phyloP scores from a whole-genome alignment of 352 stramenopile species.

The Halophytophthora batemanensis region DNA sequence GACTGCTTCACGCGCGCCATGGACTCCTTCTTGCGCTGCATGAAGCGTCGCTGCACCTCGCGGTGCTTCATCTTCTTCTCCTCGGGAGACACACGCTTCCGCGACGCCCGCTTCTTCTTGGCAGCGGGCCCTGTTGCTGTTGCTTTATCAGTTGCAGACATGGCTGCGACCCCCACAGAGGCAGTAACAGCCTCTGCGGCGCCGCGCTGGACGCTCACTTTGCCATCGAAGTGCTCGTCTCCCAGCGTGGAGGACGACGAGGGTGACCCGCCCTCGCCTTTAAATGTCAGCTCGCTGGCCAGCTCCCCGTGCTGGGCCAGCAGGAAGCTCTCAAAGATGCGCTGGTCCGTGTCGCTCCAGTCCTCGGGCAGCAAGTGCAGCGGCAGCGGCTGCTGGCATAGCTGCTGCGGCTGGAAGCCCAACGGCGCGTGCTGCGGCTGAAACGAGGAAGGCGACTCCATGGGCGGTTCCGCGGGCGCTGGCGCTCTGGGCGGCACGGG shows the following conservation, averaged over 20 bases:
- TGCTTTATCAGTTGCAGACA: too few relatives aligned
- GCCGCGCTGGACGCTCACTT: constrained; percentile 5
- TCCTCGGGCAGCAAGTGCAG: constrained; percentile 27
- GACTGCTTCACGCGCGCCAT: constrained; percentile 32
- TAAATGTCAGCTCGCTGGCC: not conserved
- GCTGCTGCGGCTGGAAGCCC: constrained; percentile 20
- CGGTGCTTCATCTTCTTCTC: constrained; percentile 49
- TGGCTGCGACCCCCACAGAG: too few relatives aligned
- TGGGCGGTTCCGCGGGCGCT: too few relatives aligned
- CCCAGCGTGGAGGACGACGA: constrained; percentile 19
- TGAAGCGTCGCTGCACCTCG: constrained; percentile 49
- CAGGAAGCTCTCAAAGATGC: constrained; percentile 45
- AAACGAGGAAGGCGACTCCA: constrained; percentile 13
- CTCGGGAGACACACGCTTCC: constrained; percentile 28
- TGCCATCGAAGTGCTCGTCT: constrained; percentile 7
- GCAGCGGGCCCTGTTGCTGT: not conserved
- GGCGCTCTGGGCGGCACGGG: too few relatives aligned
- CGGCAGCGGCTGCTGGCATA: not conserved
- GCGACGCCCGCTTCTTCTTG: constrained; percentile 22
- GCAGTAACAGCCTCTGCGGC: not conserved
- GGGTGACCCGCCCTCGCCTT: constrained; percentile 7
- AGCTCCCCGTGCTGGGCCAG: constrained; percentile 7
- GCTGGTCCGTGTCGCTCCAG: constrained; percentile 42
- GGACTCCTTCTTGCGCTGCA: constrained; percentile 49
- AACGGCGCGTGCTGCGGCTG: constrained; percentile 5